Base-by-base conservation (phyloP, 2,329 filamentous ascomycete genomes). In the Xylariales sp. region DNA sequence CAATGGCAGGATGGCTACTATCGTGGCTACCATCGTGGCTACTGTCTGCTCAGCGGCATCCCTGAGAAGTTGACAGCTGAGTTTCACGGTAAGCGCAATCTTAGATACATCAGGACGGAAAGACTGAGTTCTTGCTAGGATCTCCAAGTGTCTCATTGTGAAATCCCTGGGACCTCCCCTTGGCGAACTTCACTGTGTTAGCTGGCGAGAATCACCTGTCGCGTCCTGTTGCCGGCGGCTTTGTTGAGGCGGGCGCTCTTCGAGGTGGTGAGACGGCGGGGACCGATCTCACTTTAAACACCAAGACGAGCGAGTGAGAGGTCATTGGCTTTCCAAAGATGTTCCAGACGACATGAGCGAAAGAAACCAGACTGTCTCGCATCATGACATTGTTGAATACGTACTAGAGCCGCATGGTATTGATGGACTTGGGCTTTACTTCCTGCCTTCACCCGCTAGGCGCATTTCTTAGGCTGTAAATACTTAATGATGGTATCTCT, bases 241-340 rank as follows among this genome's bases (percentile, higher is more conserved):
- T 20, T 4, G 38, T 40, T 14, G 38, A 40, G 15, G 28, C 38
- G 14, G 38, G 38, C n/a, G 20, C 38, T 18, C 53, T 84, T 48
- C 76, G 73, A 53, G 65, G 61, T 18, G 75, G 68, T 5, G 36
- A 62, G 46, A 58, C 64, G 5, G 52, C 50, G 24, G 62, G 64
- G 15, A 69, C 63, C 3, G 59, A 87, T 75, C 46, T 84, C 66
- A 63, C 75, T 61, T 75, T 57, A 8, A 53, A 58, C 39, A 60
- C 57, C 1, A 51, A 57, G 5, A 58, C 53, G 2, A 42, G 44
- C 33, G 42, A 49, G 21, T 60, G 57, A 56, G 52, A 55, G 38
- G 22, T 55, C 8, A 46, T 60, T 12, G 56, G 57, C 7, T 60
- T 53, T 35, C 46, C 54, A 2, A 46, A 52, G 42, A 60, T 60